phyloP scores from a whole-genome alignment of 306 rosid species.

The Rosa persica region DNA sequence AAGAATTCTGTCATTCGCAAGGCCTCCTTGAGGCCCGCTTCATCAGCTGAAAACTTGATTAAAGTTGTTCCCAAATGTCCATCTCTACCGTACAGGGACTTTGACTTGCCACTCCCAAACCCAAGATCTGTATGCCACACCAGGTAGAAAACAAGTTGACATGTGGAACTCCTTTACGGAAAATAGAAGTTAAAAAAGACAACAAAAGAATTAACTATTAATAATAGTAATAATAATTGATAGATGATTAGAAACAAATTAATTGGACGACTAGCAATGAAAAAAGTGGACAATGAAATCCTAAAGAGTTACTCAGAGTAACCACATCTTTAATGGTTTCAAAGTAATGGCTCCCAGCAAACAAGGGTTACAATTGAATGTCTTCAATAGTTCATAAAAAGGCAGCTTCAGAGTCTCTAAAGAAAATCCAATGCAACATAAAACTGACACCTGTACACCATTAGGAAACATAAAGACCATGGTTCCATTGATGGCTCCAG shows the following conservation, averaged over 20 bases:
- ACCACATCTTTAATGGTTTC: background rate
- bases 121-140: conserved; percentile 82
- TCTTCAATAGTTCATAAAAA: background rate
- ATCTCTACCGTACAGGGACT: conserved; percentile 91
- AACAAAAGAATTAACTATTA: background rate
- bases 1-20: conserved; percentile 69
- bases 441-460: background rate
- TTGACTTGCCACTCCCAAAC: conserved; percentile 83
- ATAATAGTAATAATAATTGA: background rate
- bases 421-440: background rate
- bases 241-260: background rate
- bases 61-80: conserved; percentile 91
- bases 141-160: conserved; percentile 28
- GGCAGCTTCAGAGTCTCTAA: background rate
- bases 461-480: background rate
- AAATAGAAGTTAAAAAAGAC: background rate
- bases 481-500: background rate
- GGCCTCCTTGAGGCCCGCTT: conserved; percentile 84
- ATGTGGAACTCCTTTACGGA: conserved; percentile 19
- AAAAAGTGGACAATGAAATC: conserved; percentile 7
- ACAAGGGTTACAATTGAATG: background rate
- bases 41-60: conserved; percentile 77
- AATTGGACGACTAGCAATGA: background rate
- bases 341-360: conserved; percentile 1
- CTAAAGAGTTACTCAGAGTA: background rate